Conservation (phyloP, 1,284 basidiomycete species). For the Tilletia caries region DNA sequence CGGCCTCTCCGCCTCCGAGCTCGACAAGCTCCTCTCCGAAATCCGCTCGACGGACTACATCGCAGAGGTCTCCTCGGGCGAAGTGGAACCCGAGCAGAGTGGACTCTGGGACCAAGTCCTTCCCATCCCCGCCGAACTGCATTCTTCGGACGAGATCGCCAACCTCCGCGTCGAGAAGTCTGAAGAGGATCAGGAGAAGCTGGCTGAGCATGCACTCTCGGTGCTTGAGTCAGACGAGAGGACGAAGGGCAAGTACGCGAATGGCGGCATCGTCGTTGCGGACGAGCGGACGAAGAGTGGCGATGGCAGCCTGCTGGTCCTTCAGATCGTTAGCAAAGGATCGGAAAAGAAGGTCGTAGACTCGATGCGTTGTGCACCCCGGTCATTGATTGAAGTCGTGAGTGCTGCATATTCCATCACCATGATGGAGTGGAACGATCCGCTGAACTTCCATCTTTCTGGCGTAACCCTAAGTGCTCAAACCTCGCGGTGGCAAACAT, state of each 20-base stretch:
- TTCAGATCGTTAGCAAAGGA: constrained; percentile 5
- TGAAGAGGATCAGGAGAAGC: constrained; percentile 20
- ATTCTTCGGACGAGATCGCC: background rate
- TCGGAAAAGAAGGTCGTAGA: constrained; percentile 5
- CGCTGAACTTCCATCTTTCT: too few relatives aligned
- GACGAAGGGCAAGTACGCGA: constrained; percentile 13
- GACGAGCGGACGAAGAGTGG: constrained; percentile 11
- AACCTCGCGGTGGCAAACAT: constrained; percentile 34
- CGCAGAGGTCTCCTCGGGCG: constrained; percentile 38
- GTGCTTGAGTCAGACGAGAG: background rate
- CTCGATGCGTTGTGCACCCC: constrained; percentile 11
- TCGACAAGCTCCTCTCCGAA: constrained; percentile 24
- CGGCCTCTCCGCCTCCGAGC: constrained; percentile 14
- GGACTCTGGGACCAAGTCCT: constrained; percentile 34
- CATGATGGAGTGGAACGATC: too few relatives aligned
- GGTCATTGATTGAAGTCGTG: constrained; percentile 15
- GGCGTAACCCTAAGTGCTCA: constrained; percentile 20
- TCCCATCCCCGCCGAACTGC: background rate
- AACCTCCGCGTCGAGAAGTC: background rate
- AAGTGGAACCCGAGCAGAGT: constrained; percentile 31
- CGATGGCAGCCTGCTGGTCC: constrained; percentile 15
- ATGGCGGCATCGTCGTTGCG: constrained; percentile 10
- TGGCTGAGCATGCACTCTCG: constrained; percentile 21
- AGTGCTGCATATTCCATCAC: background rate
- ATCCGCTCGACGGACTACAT: constrained; percentile 40